phyloP scores from a whole-genome alignment of 371 early-diverging fungal species.

The Circinella minor region DNA sequence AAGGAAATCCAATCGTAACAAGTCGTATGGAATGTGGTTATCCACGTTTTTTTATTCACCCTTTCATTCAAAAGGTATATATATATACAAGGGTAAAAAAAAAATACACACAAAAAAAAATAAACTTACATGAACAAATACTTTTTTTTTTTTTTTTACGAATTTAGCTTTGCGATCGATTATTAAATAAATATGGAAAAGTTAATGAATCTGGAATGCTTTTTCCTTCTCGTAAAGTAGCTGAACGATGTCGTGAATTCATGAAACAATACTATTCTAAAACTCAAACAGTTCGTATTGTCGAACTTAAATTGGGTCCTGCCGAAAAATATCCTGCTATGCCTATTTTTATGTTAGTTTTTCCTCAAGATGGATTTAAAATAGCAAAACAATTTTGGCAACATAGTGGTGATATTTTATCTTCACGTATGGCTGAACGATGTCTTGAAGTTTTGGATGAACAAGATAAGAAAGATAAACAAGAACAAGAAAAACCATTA shows the following conservation, averaged over 20 bases:
- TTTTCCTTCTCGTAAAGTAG: slow-evolving; percentile 74
- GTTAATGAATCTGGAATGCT: slow-evolving; percentile 70
- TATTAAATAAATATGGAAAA: slow-evolving; percentile 71
- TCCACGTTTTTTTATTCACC: slow-evolving; percentile 91
- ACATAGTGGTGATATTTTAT: slow-evolving; percentile 89
- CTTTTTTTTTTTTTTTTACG: too few species aligned
- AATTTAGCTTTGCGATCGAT: slow-evolving; percentile 36
- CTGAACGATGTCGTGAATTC: slow-evolving; percentile 74
- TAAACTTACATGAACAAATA: background rate
- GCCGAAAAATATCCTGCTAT: slow-evolving; percentile 36
- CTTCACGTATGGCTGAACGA: slow-evolving; percentile 87
- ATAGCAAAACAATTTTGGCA: slow-evolving; percentile 95
- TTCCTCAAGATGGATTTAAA: slow-evolving; percentile 67
- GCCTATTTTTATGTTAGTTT: slow-evolving; percentile 73
- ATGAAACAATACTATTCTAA: slow-evolving; percentile 54
- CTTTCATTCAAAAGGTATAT: slow-evolving; percentile 69
- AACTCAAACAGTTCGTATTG: slow-evolving; percentile 57
- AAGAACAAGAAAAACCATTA: slow-evolving; percentile 1
- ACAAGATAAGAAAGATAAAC: slow-evolving; percentile 30
- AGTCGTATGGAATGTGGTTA: slow-evolving; percentile 85
- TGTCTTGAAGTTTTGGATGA: slow-evolving; percentile 71
- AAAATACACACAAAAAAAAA: background rate
- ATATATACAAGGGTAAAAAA: background rate
- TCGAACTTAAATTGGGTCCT: slow-evolving; percentile 62
- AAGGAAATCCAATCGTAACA: slow-evolving; percentile 77